Percentiles rank a stretch among this genome's conserved stretches.
These are phyloP conservation scores for Nannochloropsis oceanica DNA, from an alignment of 108 stramenopile genomes.

Conservation along the genomic window DNA sequence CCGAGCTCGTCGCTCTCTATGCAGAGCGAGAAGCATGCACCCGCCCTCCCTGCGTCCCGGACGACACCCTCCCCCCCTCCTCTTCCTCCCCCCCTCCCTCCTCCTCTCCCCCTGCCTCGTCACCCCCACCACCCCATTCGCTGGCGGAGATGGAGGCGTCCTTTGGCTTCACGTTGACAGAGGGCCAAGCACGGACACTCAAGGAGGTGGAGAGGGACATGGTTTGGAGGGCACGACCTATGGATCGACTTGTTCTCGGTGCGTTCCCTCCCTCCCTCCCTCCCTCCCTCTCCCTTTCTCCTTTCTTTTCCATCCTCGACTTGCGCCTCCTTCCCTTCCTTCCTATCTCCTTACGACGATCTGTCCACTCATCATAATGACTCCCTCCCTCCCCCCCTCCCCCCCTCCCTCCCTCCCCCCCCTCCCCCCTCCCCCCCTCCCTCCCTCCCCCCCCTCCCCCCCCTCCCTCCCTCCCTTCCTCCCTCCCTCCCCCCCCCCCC, in stretches of 20 bases:
- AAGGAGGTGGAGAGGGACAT: conserved; percentile 82
- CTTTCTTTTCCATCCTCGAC: neutral
- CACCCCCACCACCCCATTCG: too few relatives aligned
- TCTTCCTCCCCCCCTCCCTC: neutral
- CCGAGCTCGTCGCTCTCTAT: conserved; percentile 11
- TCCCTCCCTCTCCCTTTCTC: neutral
- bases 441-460: too few relatives aligned
- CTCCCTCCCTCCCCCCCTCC: too few relatives aligned
- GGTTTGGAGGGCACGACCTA: conserved; percentile 74
- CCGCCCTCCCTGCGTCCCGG: conserved; percentile 18
- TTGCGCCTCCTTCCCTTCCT: neutral
- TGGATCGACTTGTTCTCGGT: conserved; percentile 83
- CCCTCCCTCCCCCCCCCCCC: too few relatives aligned
- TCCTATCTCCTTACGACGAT: too few relatives aligned
- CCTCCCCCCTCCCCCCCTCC: too few relatives aligned
- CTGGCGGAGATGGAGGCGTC: neutral
- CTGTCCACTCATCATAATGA: too few relatives aligned
- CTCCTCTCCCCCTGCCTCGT: neutral
- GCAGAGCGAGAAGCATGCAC: conserved; percentile 8
- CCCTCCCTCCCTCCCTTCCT: too few relatives aligned
- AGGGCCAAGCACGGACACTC: conserved; percentile 17
- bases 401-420: too few relatives aligned
- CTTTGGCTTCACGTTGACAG: neutral
- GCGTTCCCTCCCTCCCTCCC: neutral
- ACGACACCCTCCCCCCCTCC: conserved; percentile 9